Percentiles rank a stretch among this genome's conserved stretches.
These are phyloP conservation scores for Diutina ranongensis DNA, from an alignment of 1,139 yeast species.

Conservation along the genomic window DNA sequence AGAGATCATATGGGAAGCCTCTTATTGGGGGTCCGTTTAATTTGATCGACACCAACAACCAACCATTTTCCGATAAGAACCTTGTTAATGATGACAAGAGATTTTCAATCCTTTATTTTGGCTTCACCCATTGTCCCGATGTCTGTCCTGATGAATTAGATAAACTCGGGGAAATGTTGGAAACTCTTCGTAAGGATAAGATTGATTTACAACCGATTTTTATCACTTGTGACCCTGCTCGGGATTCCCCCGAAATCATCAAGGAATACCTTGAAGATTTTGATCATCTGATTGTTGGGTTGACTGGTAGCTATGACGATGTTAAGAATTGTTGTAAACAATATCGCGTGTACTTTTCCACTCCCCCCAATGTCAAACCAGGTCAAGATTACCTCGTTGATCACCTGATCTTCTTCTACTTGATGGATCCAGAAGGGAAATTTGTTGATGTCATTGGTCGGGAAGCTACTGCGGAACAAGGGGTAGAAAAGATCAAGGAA, in stretches of 20 bases:
- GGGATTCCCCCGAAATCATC: conserved; percentile 79
- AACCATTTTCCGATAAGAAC: conserved; percentile 64
- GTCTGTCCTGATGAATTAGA: conserved; percentile 97
- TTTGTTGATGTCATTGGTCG: conserved; percentile 92
- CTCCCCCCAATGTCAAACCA: conserved; percentile 86
- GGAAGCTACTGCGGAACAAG: conserved; percentile 71
- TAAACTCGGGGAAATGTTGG: conserved; percentile 71
- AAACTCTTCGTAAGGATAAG: conserved; percentile 46
- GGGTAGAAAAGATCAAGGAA: conserved; percentile 65
- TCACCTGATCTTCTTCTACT: conserved; percentile 89
- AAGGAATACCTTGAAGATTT: conserved; percentile 75
- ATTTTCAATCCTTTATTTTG: conserved; percentile 79
- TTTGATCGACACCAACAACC: conserved; percentile 58
- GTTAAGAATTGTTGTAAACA: conserved; percentile 77
- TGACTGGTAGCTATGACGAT: conserved; percentile 83
- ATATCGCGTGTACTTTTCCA: conserved; percentile 87
- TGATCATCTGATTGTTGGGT: conserved; percentile 78
- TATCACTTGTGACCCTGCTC: conserved; percentile 92
- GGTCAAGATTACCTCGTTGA: conserved; percentile 96
- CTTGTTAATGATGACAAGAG: conserved; percentile 47
- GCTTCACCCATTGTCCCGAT: conserved; percentile 96
- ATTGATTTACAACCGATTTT: conserved; percentile 72
- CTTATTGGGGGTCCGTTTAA: conserved; percentile 84
- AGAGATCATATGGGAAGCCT: conserved; percentile 85
- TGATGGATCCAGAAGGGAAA: conserved; percentile 95